phyloP scores from a whole-genome alignment of 2,329 filamentous ascomycete species.

The Fusarium albidum region DNA sequence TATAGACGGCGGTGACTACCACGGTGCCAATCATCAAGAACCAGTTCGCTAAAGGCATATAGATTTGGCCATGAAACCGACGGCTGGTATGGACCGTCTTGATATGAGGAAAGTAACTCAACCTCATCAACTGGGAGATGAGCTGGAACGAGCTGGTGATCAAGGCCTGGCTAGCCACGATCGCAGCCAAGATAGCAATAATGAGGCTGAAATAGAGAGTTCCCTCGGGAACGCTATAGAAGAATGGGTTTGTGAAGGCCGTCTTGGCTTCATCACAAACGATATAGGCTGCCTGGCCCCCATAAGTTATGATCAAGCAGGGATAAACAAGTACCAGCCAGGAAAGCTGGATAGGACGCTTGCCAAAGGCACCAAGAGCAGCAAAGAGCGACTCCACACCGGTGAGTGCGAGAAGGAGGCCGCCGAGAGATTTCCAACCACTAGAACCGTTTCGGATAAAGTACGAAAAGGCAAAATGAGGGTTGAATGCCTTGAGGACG shows the following conservation, averaged over 20 bases:
- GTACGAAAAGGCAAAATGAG: constrained; percentile 68
- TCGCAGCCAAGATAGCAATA: constrained; percentile 73
- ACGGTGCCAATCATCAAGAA: constrained; percentile 78
- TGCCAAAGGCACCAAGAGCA: constrained; percentile 78
- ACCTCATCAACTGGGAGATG: constrained; percentile 75
- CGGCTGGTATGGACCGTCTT: constrained; percentile 76
- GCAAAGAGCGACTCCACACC: constrained; percentile 81
- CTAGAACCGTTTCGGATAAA: constrained; percentile 65
- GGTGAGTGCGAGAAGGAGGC: constrained; percentile 77
- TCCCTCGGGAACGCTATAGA: constrained; percentile 72
- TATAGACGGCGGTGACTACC: constrained; percentile 77
- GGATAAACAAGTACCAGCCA: constrained; percentile 77
- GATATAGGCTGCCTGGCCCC: constrained; percentile 79
- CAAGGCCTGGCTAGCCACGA: constrained; percentile 81
- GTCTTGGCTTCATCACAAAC: constrained; percentile 58
- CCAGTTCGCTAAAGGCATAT: constrained; percentile 80
- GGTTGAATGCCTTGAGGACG: constrained; percentile 65
- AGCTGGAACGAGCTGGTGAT: constrained; percentile 78
- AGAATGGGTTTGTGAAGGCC: constrained; percentile 72
- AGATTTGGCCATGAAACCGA: constrained; percentile 77
- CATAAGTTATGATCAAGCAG: constrained; percentile 71
- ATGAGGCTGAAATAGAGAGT: constrained; percentile 74
- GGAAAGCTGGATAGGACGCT: constrained; percentile 74
- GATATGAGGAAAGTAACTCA: constrained; percentile 78
- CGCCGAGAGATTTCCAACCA: constrained; percentile 73